Evolutionary conservation across 106 monocot genomes (phyloP), one percentile per base, ranked within the genome.

Genomic region (Apostasia ramifera): DNA sequence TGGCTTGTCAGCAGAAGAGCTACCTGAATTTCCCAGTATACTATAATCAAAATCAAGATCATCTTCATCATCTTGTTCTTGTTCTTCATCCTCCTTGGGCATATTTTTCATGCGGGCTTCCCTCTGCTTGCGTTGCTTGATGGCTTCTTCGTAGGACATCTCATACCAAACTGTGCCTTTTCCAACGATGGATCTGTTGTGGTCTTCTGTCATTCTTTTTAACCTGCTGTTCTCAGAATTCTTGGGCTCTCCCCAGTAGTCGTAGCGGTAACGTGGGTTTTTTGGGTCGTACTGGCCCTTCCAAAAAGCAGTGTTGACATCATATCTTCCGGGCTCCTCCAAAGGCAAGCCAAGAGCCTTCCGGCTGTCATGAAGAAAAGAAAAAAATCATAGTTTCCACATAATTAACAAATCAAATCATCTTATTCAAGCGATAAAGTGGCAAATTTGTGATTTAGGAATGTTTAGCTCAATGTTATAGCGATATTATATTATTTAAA

Each of bases 161-260:
- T 89, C 92, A 9, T 89, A 86, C 95, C 95, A 97, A 40, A 91
- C 83, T 0, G 63, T 76, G 2, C 80, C 80, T 55, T 67, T 85
- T 4, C 89, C 95, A 46, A 97, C 57, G 39, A 97, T 86, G 8
- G 83, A 76, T 66, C 61, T 76, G 70, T 95, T 89, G 66, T 97
- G 92, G 42, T 82, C 76, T 59, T 89, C 82, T 0, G 81, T 75
- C 50, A 69, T 69, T 47, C 86, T 78, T 74, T 81, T 75, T 49
- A 83, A 77, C 48, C 75, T 82, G 82, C 82, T 89, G 77, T 87
- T 92, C 82, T 86, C 81, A 1, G 85, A 85, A 77, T 81, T 79
- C 70, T 86, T 89, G 40, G 85, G 91, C 76, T 95, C 91, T 15
- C 91, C 95, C 91, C 92, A 92, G 73, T 86, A 92, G 79, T 95